phyloP scores from a whole-genome alignment of 2,329 filamentous ascomycete species.

The Claviceps sp. region DNA sequence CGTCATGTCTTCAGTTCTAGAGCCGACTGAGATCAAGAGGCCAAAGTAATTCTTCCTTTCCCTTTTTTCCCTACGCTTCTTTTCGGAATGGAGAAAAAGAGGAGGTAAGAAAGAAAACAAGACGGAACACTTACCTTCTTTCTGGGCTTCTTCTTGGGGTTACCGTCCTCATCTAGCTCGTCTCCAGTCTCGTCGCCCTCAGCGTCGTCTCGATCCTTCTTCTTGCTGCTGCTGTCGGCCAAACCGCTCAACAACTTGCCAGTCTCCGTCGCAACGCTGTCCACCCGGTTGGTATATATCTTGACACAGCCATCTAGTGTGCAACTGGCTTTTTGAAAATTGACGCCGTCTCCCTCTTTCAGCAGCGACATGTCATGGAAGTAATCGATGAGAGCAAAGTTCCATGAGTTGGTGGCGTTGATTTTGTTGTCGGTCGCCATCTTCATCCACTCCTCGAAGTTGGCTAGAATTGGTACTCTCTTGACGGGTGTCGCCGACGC shows the following conservation, averaged over 20 bases:
- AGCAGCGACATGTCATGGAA: slow-evolving; percentile 98
- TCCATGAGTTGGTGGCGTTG: slow-evolving; percentile 97
- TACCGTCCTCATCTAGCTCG: slow-evolving; percentile 49
- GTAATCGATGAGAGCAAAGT: slow-evolving; percentile 98
- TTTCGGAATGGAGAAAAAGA: too few relatives aligned
- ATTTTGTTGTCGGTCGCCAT: slow-evolving; percentile 99
- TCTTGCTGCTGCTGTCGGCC: slow-evolving; percentile 72
- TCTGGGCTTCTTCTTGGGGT: slow-evolving; percentile 48
- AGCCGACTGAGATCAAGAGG: not conserved
- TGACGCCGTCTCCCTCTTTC: slow-evolving; percentile 92
- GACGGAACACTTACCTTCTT: slow-evolving; percentile 48
- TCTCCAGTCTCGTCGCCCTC: slow-evolving; percentile 57
- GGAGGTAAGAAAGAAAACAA: too few relatives aligned
- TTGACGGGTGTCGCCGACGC: slow-evolving; percentile 87
- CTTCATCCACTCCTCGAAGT: slow-evolving; percentile 99
- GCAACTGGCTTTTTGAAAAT: slow-evolving; percentile 97
- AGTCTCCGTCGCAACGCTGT: slow-evolving; percentile 95
- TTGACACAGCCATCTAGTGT: slow-evolving; percentile 97
- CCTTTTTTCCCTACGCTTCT: slow-evolving; percentile 44
- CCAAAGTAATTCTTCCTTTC: slow-evolving; percentile 20
- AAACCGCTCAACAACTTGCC: slow-evolving; percentile 88
- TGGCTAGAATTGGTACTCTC: slow-evolving; percentile 86
- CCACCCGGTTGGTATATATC: slow-evolving; percentile 96
- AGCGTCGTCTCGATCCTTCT: slow-evolving; percentile 48
- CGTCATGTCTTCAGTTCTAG: not conserved